phyloP scores from a whole-genome alignment of 2,329 filamentous ascomycete species.

The Aspergillus unguis region DNA sequence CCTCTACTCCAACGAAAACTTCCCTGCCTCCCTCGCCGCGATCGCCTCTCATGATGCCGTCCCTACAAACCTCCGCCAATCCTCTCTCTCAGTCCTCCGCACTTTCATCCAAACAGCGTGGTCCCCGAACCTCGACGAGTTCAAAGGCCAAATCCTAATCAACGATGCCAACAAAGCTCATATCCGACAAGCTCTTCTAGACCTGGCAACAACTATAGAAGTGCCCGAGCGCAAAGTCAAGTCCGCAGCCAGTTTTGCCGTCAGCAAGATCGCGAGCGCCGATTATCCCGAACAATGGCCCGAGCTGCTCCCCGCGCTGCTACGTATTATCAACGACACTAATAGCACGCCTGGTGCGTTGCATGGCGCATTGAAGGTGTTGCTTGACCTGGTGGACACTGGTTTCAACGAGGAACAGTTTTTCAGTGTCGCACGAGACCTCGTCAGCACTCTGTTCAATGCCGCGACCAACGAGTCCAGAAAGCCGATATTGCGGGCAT shows the following conservation, averaged over 20 bases:
- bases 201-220: constrained; percentile 69
- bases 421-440: constrained; percentile 80
- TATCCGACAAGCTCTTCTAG: constrained; percentile 70
- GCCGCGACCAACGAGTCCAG: constrained; percentile 73
- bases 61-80: constrained; percentile 72
- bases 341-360: constrained; percentile 73
- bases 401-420: constrained; percentile 93
- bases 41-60: constrained; percentile 75
- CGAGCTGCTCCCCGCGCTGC: constrained; percentile 74
- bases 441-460: constrained; percentile 78
- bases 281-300: constrained; percentile 97
- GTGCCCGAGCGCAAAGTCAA: constrained; percentile 80
- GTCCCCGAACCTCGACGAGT: constrained; percentile 72
- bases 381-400: constrained; percentile 87
- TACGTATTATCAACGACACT: constrained; percentile 66
- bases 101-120: constrained; percentile 82
- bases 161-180: constrained; percentile 69
- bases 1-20: constrained; percentile 65
- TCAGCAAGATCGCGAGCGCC: constrained; percentile 88
- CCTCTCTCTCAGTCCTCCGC: constrained; percentile 75
- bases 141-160: constrained; percentile 64
- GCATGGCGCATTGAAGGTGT: constrained; percentile 83
- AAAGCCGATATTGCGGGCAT: constrained; percentile 71
- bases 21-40: constrained; percentile 74
- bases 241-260: constrained; percentile 78